phyloP scores from a whole-genome alignment of 208 protist genomes.

The Blastocrithidia nonstop region DNA sequence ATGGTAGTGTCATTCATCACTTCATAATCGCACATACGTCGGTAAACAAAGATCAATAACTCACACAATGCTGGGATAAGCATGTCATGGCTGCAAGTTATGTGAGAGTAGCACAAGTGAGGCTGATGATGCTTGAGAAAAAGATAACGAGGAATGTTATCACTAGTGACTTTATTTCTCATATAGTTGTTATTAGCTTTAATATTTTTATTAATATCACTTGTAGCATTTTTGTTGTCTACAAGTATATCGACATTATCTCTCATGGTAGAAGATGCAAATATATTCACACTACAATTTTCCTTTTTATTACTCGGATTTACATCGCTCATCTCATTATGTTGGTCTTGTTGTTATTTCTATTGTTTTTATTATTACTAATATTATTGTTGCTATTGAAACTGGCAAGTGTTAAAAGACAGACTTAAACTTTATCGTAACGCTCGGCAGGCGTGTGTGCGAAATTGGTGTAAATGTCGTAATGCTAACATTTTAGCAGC shows the following conservation, averaged over 20 bases:
- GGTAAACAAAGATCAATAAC: conserved; percentile 40
- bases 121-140: conserved; percentile 24
- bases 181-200: background rate
- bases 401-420: too few relatives aligned
- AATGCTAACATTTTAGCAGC: conserved; percentile 29
- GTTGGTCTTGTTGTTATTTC: background rate
- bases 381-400: conserved; percentile 7
- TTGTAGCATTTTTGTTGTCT: background rate
- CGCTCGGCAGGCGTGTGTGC: too few relatives aligned
- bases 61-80: conserved; percentile 36
- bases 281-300: too few relatives aligned
- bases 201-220: background rate
- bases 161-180: conserved; percentile 1
- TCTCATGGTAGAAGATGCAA: too few relatives aligned
- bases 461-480: conserved; percentile 29
- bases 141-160: conserved; percentile 18
- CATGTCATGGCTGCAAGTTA: conserved; percentile 29
- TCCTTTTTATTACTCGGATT: too few relatives aligned
- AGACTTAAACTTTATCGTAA: too few relatives aligned
- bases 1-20: conserved; percentile 14
- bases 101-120: conserved; percentile 20
- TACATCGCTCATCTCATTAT: too few relatives aligned
- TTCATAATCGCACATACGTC: conserved; percentile 51
- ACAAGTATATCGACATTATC: background rate
- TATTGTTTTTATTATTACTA: conserved; percentile 7